Percentiles rank a stretch among this genome's conserved stretches.
phyloP scores from a whole-genome alignment of 2,329 filamentous ascomycete species.

The Fonsecaea multimorphosa region DNA sequence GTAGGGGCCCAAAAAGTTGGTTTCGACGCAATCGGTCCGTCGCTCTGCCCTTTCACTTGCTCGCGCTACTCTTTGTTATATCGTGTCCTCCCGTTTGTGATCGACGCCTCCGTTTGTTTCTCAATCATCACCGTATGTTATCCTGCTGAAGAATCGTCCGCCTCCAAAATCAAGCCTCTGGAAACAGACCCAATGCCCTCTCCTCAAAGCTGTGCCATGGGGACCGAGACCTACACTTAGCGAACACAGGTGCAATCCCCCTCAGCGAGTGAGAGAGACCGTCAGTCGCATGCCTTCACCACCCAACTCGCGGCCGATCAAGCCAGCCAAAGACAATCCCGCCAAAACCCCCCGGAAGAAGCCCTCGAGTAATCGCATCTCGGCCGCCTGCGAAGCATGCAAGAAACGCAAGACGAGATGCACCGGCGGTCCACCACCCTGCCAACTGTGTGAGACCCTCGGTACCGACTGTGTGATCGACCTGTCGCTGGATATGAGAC shows the following conservation, averaged over 20 bases:
- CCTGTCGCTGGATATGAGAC: slow-evolving; percentile 35
- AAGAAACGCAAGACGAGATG: slow-evolving; percentile 38
- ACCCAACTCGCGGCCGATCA: slow-evolving; percentile 19
- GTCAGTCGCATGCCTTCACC: slow-evolving; percentile 30
- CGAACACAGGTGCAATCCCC: neutral
- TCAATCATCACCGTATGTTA: neutral
- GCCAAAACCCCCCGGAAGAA: slow-evolving; percentile 24
- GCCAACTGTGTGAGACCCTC: slow-evolving; percentile 32
- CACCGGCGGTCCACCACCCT: slow-evolving; percentile 35
- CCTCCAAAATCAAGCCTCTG: neutral
- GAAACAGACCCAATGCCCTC: neutral
- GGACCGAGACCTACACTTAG: neutral
- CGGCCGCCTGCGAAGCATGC: slow-evolving; percentile 36
- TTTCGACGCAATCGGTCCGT: neutral
- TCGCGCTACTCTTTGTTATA: neutral
- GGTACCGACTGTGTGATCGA: slow-evolving; percentile 37
- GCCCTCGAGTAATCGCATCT: slow-evolving; percentile 27
- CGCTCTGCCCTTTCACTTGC: neutral
- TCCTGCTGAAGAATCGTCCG: neutral
- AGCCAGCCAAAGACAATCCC: slow-evolving; percentile 30
- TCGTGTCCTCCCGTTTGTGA: neutral
- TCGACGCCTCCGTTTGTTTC: neutral
- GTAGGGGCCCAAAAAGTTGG: neutral
- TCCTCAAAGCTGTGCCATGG: neutral
- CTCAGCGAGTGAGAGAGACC: neutral